Evolutionary conservation across 2,329 filamentous ascomycete species (phyloP), one percentile per base, ranked within the genome.

Genomic region (Nigrospora sphaerica): DNA sequence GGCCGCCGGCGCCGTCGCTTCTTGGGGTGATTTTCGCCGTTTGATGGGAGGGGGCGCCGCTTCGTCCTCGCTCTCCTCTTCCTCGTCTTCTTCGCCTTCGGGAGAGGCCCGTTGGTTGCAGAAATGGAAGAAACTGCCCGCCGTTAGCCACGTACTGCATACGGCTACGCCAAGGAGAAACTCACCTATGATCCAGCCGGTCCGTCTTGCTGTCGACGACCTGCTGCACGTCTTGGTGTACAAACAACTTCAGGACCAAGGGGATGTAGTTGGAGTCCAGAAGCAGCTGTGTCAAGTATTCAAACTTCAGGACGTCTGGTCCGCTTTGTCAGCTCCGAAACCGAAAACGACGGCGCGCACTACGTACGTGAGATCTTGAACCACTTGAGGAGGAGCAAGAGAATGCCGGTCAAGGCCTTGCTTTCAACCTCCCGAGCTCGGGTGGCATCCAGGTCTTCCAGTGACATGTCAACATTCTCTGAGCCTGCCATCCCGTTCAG

Each of bases 201-300:
- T 96, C 91, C 48, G 86, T 86, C 60, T 83, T 86, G 66, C 86
- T 90, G 55, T 95, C 90, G 32, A 95, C 86, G 4, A 91, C 81
- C 59, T 89, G 86, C 55, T 96, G 92, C 33, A 96, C 83, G 53
- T 98, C 95, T 64, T 96, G 91, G 60, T 95, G 85, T 42, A 92
- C 90, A 63, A 96, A 91, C 42, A 96, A 80, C 68, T 97, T 97
- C 32, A 98, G 71, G 19, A 95, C 86, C 31, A 98, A 73, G 1
- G 92, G 92, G 7, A 98, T 76, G 63, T 96, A 98, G 63, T 95
- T 97, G 4, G 89, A 93, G 65, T 98, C 93, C 28, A 98, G 77
- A 12, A 98, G 72, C 3, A 98, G 77, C 61, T 98, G 93, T 1
- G 90, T 92, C 59, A 98, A 72, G 59, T 96, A 97, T 67, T 98